Percentiles rank a stretch among this genome's conserved stretches.
These are phyloP conservation scores for Boletus rubroflammeus DNA, from an alignment of 768 basidiomycete genomes.

Conservation along the genomic window DNA sequence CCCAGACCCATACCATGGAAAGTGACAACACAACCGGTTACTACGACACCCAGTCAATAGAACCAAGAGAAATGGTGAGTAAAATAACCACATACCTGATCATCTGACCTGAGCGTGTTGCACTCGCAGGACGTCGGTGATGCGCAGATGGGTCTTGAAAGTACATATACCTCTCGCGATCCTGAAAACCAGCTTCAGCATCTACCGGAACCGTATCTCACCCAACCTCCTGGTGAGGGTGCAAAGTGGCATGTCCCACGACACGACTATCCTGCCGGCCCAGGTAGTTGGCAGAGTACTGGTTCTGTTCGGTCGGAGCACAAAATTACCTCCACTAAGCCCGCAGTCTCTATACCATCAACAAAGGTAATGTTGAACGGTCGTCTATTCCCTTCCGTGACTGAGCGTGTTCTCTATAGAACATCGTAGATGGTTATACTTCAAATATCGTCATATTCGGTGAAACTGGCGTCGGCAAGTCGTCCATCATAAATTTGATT, in stretches of 20 bases:
- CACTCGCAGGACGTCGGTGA: background rate
- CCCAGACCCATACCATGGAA: no score
- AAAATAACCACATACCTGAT: no score
- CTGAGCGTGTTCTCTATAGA: background rate
- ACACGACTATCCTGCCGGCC: background rate
- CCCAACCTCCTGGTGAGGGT: background rate
- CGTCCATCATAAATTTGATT: slow-evolving; percentile 5
- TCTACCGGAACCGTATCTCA: fast-evolving
- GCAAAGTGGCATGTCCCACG: background rate
- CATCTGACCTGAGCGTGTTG: background rate
- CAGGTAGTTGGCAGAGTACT: background rate
- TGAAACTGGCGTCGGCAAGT: slow-evolving; percentile 3
- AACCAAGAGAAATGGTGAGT: background rate
- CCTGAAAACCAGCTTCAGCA: background rate
- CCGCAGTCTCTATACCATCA: background rate
- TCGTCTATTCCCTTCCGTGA: background rate
- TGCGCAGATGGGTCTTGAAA: background rate
- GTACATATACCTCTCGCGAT: background rate
- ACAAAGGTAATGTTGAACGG: background rate
- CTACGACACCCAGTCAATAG: background rate
- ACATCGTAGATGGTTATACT: no score
- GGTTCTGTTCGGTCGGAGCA: background rate
- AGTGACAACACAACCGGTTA: background rate
- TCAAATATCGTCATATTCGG: slow-evolving; percentile 1
- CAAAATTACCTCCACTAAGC: background rate